These are phyloP conservation scores for Westerdykella ornata DNA, from an alignment of 2,329 filamentous ascomycete species.

Conservation along the genomic window DNA sequence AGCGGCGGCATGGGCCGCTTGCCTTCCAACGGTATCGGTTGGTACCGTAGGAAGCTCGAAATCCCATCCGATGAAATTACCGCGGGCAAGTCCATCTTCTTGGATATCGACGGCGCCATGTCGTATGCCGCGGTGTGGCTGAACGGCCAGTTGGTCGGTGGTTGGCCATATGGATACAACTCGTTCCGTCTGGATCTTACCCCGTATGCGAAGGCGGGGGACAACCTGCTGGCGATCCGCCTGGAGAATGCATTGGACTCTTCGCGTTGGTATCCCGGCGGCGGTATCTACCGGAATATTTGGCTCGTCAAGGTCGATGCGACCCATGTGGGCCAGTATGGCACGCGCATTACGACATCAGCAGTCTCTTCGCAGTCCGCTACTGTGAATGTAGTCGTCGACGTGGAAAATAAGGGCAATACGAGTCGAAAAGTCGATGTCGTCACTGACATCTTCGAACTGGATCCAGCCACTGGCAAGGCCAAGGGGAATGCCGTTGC, in stretches of 20 bases:
- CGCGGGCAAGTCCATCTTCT: constrained; percentile 37
- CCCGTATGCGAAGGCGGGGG: constrained; percentile 29
- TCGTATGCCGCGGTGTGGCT: constrained; percentile 49
- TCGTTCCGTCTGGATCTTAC: constrained; percentile 50
- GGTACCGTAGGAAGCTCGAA: constrained; percentile 41
- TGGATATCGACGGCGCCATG: constrained; percentile 50
- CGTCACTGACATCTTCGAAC: constrained; percentile 37
- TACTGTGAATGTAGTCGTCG: constrained; percentile 40
- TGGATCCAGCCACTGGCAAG: constrained; percentile 31
- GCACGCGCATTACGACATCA: constrained; percentile 45
- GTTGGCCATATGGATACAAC: constrained; percentile 49
- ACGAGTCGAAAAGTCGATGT: constrained; percentile 34
- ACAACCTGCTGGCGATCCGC: constrained; percentile 45
- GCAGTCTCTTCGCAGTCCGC: constrained; percentile 43
- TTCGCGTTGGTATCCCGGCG: constrained; percentile 52
- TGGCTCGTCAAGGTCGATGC: constrained; percentile 48
- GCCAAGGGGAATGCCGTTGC: constrained; percentile 27
- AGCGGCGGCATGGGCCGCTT: constrained; percentile 40
- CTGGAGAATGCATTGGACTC: constrained; percentile 46
- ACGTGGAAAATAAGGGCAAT: constrained; percentile 44
- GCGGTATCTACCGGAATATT: constrained; percentile 49
- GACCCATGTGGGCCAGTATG: constrained; percentile 45
- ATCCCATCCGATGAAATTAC: constrained; percentile 22
- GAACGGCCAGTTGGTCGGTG: constrained; percentile 46
- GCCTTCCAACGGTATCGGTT: constrained; percentile 46